phyloP scores from a whole-genome alignment of 306 rosid genomes.

The Lathyrus oleraceus region DNA sequence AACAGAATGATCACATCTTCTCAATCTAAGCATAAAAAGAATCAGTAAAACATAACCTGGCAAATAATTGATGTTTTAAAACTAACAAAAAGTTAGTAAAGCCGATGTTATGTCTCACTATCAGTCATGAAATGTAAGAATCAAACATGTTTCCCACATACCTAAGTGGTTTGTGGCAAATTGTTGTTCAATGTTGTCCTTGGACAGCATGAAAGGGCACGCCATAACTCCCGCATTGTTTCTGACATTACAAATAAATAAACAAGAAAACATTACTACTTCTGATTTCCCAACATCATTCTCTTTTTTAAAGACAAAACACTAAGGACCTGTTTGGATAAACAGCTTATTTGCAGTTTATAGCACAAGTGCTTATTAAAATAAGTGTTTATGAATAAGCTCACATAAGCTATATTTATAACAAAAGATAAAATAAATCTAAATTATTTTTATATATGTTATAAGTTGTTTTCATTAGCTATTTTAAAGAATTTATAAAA shows the following conservation, averaged over 20 bases:
- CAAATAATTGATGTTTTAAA: background rate
- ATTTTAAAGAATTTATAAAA: too few species aligned
- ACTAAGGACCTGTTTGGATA: background rate
- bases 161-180: slow-evolving; percentile 93
- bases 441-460: too few species aligned
- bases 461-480: too few species aligned
- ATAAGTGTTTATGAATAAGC: too few species aligned
- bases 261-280: slow-evolving; percentile 36
- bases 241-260: slow-evolving; percentile 52
- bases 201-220: slow-evolving; percentile 71
- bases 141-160: slow-evolving; percentile 29
- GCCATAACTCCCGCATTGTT: slow-evolving; percentile 98
- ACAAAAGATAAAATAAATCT: too few species aligned
- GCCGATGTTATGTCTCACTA: slow-evolving; percentile 2
- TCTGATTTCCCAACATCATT: background rate
- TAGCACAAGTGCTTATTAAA: too few species aligned
- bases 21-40: slow-evolving; percentile 18
- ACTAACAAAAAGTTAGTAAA: background rate
- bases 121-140: slow-evolving; percentile 15
- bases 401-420: too few species aligned
- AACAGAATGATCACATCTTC: slow-evolving; percentile 22
- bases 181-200: slow-evolving; percentile 80
- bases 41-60: background rate
- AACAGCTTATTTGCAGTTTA: too few species aligned
- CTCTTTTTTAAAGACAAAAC: too few species aligned